Conservation (phyloP, 2,329 filamentous ascomycete genomes). For the Neophaeococcomyces mojaviensis region DNA sequence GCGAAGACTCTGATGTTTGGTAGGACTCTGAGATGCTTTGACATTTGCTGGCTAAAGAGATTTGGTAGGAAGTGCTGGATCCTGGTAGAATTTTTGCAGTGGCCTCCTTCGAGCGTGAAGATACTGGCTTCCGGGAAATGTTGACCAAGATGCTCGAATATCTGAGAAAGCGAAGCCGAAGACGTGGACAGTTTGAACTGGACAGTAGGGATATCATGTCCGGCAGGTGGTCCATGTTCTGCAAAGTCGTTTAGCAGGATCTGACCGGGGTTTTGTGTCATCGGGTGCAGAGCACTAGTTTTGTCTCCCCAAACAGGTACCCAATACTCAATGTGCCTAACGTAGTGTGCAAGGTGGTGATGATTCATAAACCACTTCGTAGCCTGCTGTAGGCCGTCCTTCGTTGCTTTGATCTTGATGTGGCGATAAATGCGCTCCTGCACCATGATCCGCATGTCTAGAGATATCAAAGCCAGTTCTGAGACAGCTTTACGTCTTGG, state of each 20-base stretch:
- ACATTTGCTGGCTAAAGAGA: slow-evolving; percentile 30
- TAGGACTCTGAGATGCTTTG: slow-evolving; percentile 31
- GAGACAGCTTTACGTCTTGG: slow-evolving; percentile 61
- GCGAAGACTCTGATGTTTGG: slow-evolving; percentile 58
- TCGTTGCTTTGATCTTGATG: slow-evolving; percentile 66
- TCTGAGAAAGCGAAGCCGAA: slow-evolving; percentile 63
- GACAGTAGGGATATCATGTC: slow-evolving; percentile 47
- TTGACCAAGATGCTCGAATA: slow-evolving; percentile 55
- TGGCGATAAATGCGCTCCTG: slow-evolving; percentile 68
- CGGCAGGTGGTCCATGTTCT: slow-evolving; percentile 36
- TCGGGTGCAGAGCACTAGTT: slow-evolving; percentile 11
- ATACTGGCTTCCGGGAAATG: slow-evolving; percentile 56
- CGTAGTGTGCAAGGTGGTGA: slow-evolving; percentile 54
- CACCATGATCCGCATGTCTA: slow-evolving; percentile 58
- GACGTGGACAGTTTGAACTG: slow-evolving; percentile 54
- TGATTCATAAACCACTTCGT: slow-evolving; percentile 53
- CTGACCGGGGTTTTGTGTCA: slow-evolving; percentile 12
- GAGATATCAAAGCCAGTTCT: slow-evolving; percentile 52
- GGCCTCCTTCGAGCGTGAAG: slow-evolving; percentile 67
- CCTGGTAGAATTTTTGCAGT: slow-evolving; percentile 66
- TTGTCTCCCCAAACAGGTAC: slow-evolving; percentile 64
- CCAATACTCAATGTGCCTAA: slow-evolving; percentile 70
- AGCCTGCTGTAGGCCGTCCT: slow-evolving; percentile 54
- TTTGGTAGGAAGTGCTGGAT: slow-evolving; percentile 49
- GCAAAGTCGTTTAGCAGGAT: background rate